Base-by-base conservation (phyloP, 805 yeast genomes). In the Saturnispora sanitii region DNA sequence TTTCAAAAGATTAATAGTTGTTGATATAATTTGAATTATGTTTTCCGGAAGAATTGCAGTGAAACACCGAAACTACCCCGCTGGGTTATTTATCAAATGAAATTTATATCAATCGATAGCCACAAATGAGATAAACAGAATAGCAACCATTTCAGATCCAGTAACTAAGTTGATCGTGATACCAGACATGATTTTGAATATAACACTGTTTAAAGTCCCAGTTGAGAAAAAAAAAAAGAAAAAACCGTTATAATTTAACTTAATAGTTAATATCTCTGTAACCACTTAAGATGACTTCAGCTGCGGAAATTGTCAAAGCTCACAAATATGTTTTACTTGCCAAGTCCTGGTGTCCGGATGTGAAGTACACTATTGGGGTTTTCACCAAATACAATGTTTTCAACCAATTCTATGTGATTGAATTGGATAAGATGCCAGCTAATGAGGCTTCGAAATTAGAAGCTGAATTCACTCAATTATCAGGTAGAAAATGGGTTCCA, bases 331-430 rank as follows among this genome's bases (percentile, higher is more conserved):
- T 82, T 44, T 71, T 78, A 70, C 54, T 81, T 11, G 73, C 82
- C 31, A 82, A 81, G 49, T 68, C 79, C 16, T 81, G 87, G 87
- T 82, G 92, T 57, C 83, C 85, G 3, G 88, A 82, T 51, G 81
- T 88, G 50, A 75, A 71, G 37, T 82, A 79, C 54, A 73, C 82
- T 3, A 67, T 71, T 44, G 60, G 61, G 21, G 58, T 79, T 18
- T 79, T 77, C 69, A 65, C 69, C 37, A 68, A 72, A 40, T 73
- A 67, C 50, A 66, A 68, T 7, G 76, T 79, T 7, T 50, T 51
- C 9, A 65, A 67, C 35, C 72, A 77, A 49, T 62, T 78, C 12
- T 58, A 64, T 39, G 52, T 74, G n/a, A 64, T 82, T 23, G 88
- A 82, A 54, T 61, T 80, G 27, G 85, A 79, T 55, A 71, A 71